These are phyloP conservation scores for Lasiosphaeriaceae sp. DNA, from an alignment of 495 filamentous ascomycete species.

Conservation along the genomic window DNA sequence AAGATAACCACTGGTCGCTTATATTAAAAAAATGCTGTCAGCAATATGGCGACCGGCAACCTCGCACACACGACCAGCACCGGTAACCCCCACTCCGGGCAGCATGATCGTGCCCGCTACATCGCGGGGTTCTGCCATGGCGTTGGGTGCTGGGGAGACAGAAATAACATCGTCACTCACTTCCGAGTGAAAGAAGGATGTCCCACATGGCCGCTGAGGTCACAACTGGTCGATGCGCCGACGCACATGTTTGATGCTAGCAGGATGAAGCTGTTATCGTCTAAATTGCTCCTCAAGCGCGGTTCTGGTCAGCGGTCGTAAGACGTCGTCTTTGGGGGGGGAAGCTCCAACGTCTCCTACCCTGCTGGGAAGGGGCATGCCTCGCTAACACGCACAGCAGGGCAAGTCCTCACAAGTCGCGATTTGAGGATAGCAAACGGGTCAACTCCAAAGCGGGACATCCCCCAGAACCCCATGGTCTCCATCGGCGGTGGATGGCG, in stretches of 20 bases:
- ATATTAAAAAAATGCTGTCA: constrained; percentile 20
- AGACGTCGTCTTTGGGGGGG: not conserved
- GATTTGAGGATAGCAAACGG: too few species aligned
- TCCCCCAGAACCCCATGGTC: too few species aligned
- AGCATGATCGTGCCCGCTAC: constrained; percentile 11
- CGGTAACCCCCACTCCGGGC: constrained; percentile 12
- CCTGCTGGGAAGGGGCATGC: too few species aligned
- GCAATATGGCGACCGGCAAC: not conserved
- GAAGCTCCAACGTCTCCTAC: not conserved
- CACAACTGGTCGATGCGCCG: not conserved
- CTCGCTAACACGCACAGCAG: too few species aligned
- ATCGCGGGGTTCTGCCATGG: not conserved
- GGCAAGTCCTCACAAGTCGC: too few species aligned
- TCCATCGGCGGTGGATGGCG: too few species aligned
- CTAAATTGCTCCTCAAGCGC: not conserved
- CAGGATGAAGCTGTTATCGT: not conserved
- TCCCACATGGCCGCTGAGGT: constrained; percentile 16
- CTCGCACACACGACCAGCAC: not conserved
- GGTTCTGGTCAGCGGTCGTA: not conserved
- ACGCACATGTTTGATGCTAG: constrained; percentile 1
- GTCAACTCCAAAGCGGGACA: too few species aligned
- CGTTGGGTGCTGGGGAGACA: constrained; percentile 1
- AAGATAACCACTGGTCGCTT: constrained; percentile 13
- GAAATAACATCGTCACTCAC: constrained; percentile 3
- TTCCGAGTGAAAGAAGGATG: constrained; percentile 5